Evolutionary conservation across 495 filamentous ascomycete species (phyloP), one percentile per base, ranked within the genome.

Genomic region (Xylaria intraflava): DNA sequence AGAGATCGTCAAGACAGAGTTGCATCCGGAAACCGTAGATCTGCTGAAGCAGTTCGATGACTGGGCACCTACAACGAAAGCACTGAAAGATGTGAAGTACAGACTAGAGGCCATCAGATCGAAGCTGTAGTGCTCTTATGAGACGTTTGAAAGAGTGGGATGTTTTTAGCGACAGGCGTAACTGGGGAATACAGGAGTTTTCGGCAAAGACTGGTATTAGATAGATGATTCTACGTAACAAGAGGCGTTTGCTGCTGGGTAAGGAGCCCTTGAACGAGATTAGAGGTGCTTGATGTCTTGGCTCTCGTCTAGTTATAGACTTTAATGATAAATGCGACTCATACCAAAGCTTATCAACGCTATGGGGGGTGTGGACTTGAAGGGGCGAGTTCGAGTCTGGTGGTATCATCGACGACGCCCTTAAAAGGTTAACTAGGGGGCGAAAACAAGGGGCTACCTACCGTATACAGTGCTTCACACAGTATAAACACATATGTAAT

Each of bases 31-130:
- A 71, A 89, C 84, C 23, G 81, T 78, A 47, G 85, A 91, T 61
- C 70, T 98, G 38, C 72, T 98, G 11, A 76, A 76, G 59, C 85
- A 95, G 62, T 98, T 96, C 68, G 90, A 98, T 65, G 83, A 89
- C 40, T 98, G 93, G 93, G 89, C 86, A 64, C 93, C 93, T 7
- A 75, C 76, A 0, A 93, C 79, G 9, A 98, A 97, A 72, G 86
- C 85, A 29, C 71, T 98, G 49, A 95, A 89, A 69, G 93, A 98
- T 74, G 93, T 98, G 30, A 95, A 93, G 65, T 98, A 94, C 66
- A 79, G 93, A 58, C 72, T 98, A 36, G 93, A 98, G 75, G 91
- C 87, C 7, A 91, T 98, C 41, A 76, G 88, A 58, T 90, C 86
- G 6, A 94, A 89, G 68, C 72, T 93, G 27, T 96, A 62, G 35